phyloP scores from a whole-genome alignment of 2,329 filamentous ascomycete species.

The Plenodomus biglobosus region DNA sequence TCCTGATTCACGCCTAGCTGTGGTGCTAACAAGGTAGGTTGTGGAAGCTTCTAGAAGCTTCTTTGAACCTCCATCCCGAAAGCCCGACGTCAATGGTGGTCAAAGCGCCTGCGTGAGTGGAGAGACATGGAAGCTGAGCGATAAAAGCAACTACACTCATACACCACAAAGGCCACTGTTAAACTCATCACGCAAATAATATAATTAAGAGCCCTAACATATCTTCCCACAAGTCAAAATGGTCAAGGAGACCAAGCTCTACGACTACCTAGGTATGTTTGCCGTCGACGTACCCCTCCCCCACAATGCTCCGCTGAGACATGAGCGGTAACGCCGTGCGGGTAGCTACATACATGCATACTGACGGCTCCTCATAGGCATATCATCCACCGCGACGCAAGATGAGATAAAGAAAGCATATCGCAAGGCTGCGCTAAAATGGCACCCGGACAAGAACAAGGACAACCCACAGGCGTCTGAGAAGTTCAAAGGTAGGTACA shows the following conservation, averaged over 20 bases:
- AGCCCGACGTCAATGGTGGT: constrained; percentile 23
- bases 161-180: constrained; percentile 16
- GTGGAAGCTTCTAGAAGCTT: constrained; percentile 45
- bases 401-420: constrained; percentile 98
- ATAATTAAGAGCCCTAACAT: neutral
- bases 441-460: constrained; percentile 98
- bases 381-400: constrained; percentile 78
- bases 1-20: neutral
- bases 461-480: constrained; percentile 81
- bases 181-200: constrained; percentile 1
- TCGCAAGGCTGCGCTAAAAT: constrained; percentile 84
- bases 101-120: constrained; percentile 26
- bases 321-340: constrained; percentile 6
- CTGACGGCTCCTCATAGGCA: constrained; percentile 43
- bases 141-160: constrained; percentile 33
- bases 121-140: constrained; percentile 29
- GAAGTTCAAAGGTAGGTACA: constrained; percentile 77
- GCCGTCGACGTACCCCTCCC: constrained; percentile 25
- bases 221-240: constrained; percentile 55
- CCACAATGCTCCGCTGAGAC: constrained; percentile 8
- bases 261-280: constrained; percentile 69
- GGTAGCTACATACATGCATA: constrained; percentile 9
- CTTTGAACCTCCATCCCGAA: constrained; percentile 13
- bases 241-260: constrained; percentile 94
- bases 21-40: neutral